These are phyloP conservation scores for Leccinum incarnatum DNA, from an alignment of 768 basidiomycete genomes.

Conservation along the genomic window DNA sequence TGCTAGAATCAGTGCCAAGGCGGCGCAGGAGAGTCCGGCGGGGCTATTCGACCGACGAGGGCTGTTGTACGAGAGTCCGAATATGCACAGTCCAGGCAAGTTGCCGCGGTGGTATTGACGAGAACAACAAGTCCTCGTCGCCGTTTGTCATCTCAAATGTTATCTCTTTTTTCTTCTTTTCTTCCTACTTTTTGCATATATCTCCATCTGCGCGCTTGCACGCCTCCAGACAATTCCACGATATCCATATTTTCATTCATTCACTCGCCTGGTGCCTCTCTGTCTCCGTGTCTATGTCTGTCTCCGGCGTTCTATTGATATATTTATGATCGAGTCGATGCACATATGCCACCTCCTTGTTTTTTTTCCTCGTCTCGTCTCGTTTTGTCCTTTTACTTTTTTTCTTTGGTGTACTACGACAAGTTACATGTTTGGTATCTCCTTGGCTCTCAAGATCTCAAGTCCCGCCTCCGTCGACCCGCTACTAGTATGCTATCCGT, in stretches of 20 bases:
- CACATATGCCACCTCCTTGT: neutral
- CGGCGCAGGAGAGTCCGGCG: constrained; percentile 56
- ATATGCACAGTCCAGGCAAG: constrained; percentile 52
- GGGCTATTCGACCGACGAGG: constrained; percentile 63
- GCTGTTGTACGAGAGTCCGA: constrained; percentile 75
- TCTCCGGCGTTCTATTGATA: neutral
- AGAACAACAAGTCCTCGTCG: neutral
- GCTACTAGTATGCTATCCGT: neutral
- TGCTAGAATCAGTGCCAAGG: constrained; percentile 44
- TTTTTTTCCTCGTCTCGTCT: neutral
- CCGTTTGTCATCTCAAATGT: neutral
- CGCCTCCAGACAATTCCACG: neutral
- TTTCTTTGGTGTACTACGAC: neutral
- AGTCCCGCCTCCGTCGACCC: neutral
- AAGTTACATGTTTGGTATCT: neutral
- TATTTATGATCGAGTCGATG: neutral
- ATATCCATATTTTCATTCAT: neutral
- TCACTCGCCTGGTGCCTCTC: neutral
- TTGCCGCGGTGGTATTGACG: constrained; percentile 51
- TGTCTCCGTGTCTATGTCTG: neutral
- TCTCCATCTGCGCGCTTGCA: neutral
- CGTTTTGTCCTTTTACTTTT: neutral
- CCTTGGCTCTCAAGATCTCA: neutral
- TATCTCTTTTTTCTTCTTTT: neutral
- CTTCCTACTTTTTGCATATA: constrained; percentile 8